Percentiles rank a stretch among this genome's conserved stretches.
phyloP scores from a whole-genome alignment of 75 land plant genomes.

The Ceratopteris richardii region DNA sequence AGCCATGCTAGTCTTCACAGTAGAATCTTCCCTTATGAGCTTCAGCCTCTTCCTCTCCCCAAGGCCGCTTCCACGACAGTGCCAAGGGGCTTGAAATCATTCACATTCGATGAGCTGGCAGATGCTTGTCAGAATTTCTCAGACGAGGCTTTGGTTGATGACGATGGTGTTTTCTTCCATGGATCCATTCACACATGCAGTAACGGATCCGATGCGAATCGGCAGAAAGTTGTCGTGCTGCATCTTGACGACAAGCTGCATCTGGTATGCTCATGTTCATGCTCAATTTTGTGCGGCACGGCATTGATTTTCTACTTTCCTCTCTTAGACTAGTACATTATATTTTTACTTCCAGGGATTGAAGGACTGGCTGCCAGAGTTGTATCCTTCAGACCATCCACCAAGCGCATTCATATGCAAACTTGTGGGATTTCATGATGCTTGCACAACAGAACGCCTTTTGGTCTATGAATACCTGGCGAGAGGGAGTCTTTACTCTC shows the following conservation, averaged over 20 bases:
- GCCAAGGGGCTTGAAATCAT: neutral
- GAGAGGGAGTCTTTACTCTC: constrained; percentile 22
- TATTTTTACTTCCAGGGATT: constrained; percentile 3
- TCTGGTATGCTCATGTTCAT: too few relatives aligned
- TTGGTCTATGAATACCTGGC: constrained; percentile 27
- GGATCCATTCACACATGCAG: too few relatives aligned
- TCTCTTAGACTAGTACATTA: too few relatives aligned
- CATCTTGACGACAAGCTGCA: too few relatives aligned
- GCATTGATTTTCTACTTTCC: too few relatives aligned
- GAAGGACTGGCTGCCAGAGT: constrained; percentile 13
- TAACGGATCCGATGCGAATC: too few relatives aligned
- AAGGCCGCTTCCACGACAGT: neutral
- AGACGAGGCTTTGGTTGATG: neutral
- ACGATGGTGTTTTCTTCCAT: constrained; percentile 4
- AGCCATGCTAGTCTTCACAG: too few relatives aligned
- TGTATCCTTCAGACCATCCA: constrained; percentile 5
- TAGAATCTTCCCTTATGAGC: neutral
- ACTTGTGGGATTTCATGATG: constrained; percentile 17
- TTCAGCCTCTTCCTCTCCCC: neutral
- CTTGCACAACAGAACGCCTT: constrained; percentile 9
- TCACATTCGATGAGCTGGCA: neutral
- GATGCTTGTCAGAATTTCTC: constrained; percentile 2
- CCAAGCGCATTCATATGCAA: constrained; percentile 12
- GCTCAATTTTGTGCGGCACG: too few relatives aligned
- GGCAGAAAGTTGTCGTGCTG: too few relatives aligned